These are phyloP conservation scores for Termitomyces sp. DNA, from an alignment of 768 basidiomycete species.

Conservation along the genomic window DNA sequence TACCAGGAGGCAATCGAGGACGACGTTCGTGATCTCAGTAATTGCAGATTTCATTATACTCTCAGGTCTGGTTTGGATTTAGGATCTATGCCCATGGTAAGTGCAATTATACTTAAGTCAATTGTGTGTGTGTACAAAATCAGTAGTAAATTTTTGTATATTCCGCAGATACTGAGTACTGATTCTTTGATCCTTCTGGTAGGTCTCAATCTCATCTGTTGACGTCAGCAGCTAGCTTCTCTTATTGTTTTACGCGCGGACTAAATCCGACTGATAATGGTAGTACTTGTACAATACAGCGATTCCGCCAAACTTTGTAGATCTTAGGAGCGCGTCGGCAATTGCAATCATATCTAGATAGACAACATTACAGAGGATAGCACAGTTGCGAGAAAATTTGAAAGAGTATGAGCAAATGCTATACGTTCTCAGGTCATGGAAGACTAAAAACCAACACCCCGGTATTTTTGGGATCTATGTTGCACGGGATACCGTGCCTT, in stretches of 20 bases:
- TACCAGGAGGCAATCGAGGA: conserved; percentile 17
- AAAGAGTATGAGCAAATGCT: not conserved
- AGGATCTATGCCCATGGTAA: not conserved
- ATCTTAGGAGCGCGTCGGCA: no score
- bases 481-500: conserved; percentile 63
- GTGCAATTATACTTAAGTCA: not conserved
- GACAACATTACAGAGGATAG: no score
- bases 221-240: not conserved
- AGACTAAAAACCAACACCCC: conserved; percentile 62
- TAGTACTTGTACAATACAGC: no score
- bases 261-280: no score
- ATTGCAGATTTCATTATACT: not conserved
- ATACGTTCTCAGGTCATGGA: conserved; percentile 2
- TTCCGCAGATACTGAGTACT: not conserved
- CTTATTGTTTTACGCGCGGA: not conserved
- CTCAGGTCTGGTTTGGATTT: not conserved
- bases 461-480: conserved; percentile 66
- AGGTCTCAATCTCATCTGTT: not conserved
- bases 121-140: not conserved
- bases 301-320: not conserved
- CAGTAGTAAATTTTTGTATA: not conserved
- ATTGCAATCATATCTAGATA: no score
- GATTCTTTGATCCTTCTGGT: not conserved
- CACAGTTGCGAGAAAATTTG: no score
- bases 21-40: conserved; percentile 7